Conservation (phyloP, 2,329 filamentous ascomycete genomes). For the Clonostachys rosea region DNA sequence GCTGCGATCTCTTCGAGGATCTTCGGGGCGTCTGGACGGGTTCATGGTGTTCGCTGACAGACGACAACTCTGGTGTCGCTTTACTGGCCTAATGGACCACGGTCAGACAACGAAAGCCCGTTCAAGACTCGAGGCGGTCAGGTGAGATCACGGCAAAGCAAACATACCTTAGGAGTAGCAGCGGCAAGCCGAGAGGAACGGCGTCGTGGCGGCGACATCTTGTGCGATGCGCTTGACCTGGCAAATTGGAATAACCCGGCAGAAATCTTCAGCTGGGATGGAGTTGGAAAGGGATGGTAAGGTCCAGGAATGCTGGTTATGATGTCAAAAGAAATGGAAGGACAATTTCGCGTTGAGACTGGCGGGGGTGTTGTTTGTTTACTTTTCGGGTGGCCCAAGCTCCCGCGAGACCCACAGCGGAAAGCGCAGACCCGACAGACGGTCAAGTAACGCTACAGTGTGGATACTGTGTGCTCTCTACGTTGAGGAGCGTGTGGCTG, state of each 20-base stretch:
- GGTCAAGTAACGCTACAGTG: too few species aligned
- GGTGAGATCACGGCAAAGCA: slow-evolving; percentile 1
- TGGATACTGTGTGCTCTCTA: too few species aligned
- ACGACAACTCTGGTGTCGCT: slow-evolving; percentile 25
- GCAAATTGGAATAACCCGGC: background rate
- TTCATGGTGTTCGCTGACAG: slow-evolving; percentile 39
- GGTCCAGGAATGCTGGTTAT: slow-evolving; percentile 7
- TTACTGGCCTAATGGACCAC: slow-evolving; percentile 9
- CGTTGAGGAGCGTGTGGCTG: too few species aligned
- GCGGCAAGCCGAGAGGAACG: slow-evolving; percentile 35
- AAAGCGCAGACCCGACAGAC: too few species aligned
- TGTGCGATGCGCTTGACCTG: slow-evolving; percentile 6
- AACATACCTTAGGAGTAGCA: slow-evolving; percentile 24
- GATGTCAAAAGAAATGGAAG: slow-evolving; percentile 9
- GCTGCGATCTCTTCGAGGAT: background rate
- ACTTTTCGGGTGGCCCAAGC: slow-evolving; percentile 5
- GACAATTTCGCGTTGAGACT: background rate
- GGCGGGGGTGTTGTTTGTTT: slow-evolving; percentile 6
- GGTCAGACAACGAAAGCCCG: too few species aligned
- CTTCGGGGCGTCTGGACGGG: slow-evolving; percentile 12
- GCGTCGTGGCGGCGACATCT: slow-evolving; percentile 35
- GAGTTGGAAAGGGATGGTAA: slow-evolving; percentile 1
- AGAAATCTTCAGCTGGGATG: slow-evolving; percentile 1
- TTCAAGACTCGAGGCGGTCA: too few species aligned
- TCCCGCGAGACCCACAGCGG: background rate